Conservation (phyloP, 75 land plant species). For the Cryptomeria japonica region DNA sequence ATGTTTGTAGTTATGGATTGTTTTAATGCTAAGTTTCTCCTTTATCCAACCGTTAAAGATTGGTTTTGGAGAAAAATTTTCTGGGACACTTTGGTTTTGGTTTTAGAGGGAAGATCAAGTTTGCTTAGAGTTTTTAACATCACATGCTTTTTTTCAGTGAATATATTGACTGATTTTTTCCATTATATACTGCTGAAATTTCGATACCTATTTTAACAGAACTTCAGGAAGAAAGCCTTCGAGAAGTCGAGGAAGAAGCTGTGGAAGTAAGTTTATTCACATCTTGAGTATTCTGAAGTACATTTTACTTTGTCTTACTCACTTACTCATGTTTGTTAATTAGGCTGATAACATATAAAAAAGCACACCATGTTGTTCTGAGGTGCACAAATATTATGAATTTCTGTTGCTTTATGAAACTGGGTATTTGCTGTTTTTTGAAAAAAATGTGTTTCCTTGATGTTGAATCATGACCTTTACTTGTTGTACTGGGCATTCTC, state of each 20-base stretch:
- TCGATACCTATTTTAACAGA: neutral
- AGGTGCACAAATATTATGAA: neutral
- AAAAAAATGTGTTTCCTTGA: neutral
- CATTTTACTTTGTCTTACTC: neutral
- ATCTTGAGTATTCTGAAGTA: neutral
- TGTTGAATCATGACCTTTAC: neutral
- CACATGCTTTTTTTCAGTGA: neutral
- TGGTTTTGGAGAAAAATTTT: neutral
- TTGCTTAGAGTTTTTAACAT: neutral
- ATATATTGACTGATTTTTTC: neutral
- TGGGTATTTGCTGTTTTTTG: neutral
- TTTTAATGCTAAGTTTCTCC: neutral
- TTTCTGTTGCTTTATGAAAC: neutral
- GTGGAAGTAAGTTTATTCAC: neutral
- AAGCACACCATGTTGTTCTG: neutral
- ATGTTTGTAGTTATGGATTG: neutral
- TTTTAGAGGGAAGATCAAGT: neutral
- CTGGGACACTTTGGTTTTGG: neutral
- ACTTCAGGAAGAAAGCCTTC: neutral
- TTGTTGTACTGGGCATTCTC: neutral
- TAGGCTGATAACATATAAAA: neutral
- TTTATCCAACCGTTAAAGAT: neutral
- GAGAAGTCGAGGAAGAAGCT: conserved; percentile 1
- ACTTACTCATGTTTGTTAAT: neutral
- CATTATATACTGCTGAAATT: neutral